Conservation (phyloP, 768 basidiomycete species). For the Trametes cinnabarina region DNA sequence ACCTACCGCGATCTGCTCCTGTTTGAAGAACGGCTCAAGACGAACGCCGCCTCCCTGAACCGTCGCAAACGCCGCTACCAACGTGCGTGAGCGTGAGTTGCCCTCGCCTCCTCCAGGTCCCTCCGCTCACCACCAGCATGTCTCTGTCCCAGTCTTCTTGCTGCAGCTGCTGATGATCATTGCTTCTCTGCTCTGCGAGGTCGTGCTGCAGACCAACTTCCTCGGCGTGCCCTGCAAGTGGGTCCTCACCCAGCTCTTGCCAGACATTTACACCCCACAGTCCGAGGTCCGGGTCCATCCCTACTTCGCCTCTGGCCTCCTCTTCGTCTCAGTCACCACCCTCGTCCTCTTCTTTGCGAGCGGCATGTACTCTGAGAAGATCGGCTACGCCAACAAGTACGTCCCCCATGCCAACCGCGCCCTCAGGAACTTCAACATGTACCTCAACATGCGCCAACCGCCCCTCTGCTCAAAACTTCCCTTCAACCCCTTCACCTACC, state of each 20-base stretch:
- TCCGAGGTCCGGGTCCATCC: slow-evolving; percentile 53
- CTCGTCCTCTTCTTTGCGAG: slow-evolving; percentile 94
- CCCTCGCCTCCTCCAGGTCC: not conserved
- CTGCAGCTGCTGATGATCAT: slow-evolving; percentile 65
- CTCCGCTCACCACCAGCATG: not conserved
- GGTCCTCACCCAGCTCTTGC: slow-evolving; percentile 49
- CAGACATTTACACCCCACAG: slow-evolving; percentile 46
- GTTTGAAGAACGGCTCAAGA: slow-evolving; percentile 96
- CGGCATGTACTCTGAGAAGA: slow-evolving; percentile 95
- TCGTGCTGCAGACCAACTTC: slow-evolving; percentile 67
- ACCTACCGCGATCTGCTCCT: slow-evolving; percentile 87
- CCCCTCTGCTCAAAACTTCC: slow-evolving; percentile 61
- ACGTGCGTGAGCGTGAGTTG: slow-evolving; percentile 44
- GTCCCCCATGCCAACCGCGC: slow-evolving; percentile 91
- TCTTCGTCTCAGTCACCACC: slow-evolving; percentile 88
- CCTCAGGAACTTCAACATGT: slow-evolving; percentile 92
- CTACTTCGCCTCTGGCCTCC: slow-evolving; percentile 73
- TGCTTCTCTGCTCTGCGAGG: slow-evolving; percentile 70
- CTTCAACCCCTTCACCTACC: slow-evolving; percentile 55
- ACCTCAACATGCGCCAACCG: slow-evolving; percentile 87
- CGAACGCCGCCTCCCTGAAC: slow-evolving; percentile 80
- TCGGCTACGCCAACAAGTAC: slow-evolving; percentile 93
- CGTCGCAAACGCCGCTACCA: slow-evolving; percentile 81
- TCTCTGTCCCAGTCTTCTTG: slow-evolving; percentile 60
- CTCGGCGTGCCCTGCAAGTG: slow-evolving; percentile 61